Conservation (phyloP, 2,329 filamentous ascomycete genomes). For the Dactylella cylindrospora region DNA sequence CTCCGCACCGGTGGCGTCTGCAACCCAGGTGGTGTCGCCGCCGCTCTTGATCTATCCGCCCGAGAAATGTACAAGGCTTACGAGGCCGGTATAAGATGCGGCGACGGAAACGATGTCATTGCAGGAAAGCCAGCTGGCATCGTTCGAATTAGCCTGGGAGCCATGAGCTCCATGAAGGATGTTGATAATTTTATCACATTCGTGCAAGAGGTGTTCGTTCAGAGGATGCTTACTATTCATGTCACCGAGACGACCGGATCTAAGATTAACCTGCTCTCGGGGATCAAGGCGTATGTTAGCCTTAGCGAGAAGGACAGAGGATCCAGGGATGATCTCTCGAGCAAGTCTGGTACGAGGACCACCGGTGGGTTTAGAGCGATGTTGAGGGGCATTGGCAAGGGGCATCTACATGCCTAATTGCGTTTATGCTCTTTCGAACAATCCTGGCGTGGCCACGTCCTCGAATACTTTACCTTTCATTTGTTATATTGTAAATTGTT, state of each 20-base stretch:
- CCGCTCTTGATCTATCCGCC: slow-evolving; percentile 57
- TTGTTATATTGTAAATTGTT: no score
- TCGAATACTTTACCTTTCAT: no score
- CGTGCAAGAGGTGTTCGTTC: slow-evolving; percentile 53
- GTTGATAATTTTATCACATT: slow-evolving; percentile 58
- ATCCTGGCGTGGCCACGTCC: no score
- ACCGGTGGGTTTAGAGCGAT: slow-evolving; percentile 7
- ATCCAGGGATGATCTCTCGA: slow-evolving; percentile 3
- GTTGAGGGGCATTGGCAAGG: slow-evolving; percentile 10
- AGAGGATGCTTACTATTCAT: no score
- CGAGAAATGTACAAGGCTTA: slow-evolving; percentile 61
- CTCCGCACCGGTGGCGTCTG: slow-evolving; percentile 63
- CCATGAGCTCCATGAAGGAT: slow-evolving; percentile 62
- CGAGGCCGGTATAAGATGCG: slow-evolving; percentile 62
- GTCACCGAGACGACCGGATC: no score
- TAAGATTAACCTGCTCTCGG: no score
- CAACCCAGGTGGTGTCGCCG: slow-evolving; percentile 59
- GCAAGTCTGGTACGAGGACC: no score
- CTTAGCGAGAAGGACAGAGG: slow-evolving; percentile 1
- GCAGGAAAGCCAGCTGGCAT: slow-evolving; percentile 62
- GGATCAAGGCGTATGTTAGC: no score
- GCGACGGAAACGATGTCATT: slow-evolving; percentile 59
- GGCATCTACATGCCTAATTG: slow-evolving; percentile 8
- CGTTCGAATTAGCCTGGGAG: slow-evolving; percentile 63
- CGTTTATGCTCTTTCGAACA: no score